A percentile compares a stretch with the other conserved stretches of the same genome.
phyloP scores from a whole-genome alignment of 1,284 basidiomycete genomes.

The Ustilago trichophora region DNA sequence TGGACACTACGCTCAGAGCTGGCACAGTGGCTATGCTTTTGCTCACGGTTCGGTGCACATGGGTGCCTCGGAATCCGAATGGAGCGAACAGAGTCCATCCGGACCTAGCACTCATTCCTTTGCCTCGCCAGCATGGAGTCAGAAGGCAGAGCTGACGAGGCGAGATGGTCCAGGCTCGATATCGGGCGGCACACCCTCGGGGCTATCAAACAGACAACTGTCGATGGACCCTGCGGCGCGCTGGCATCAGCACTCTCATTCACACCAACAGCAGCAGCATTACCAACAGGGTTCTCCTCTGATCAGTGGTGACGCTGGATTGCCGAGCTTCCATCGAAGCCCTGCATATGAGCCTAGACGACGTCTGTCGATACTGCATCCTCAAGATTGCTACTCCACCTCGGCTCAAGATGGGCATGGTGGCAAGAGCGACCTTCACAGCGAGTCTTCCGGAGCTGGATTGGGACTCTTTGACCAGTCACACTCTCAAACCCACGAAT shows the following conservation, averaged over 20 bases:
- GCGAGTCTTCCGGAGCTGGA: not conserved
- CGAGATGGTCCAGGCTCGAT: constrained; percentile 12
- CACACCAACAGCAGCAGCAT: no score
- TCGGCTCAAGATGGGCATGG: not conserved
- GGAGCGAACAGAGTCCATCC: constrained; percentile 38
- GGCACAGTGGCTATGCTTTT: constrained; percentile 11
- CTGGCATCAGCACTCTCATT: constrained; percentile 17
- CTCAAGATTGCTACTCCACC: not conserved
- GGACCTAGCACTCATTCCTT: constrained; percentile 21
- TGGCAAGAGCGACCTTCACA: constrained; percentile 5
- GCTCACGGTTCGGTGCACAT: constrained; percentile 7
- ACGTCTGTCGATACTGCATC: constrained; percentile 10
- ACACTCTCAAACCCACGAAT: not conserved
- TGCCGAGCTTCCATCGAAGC: constrained; percentile 3
- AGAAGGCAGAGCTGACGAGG: constrained; percentile 26
- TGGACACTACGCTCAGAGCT: constrained; percentile 19
- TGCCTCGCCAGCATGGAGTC: constrained; percentile 36
- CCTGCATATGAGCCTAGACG: constrained; percentile 8
- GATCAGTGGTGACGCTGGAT: not conserved
- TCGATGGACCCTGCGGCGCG: constrained; percentile 14
- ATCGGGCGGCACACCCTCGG: constrained; percentile 8
- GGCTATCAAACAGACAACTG: constrained; percentile 11
- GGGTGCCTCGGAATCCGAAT: constrained; percentile 20
- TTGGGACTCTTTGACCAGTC: constrained; percentile 10
- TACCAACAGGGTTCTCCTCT: constrained; percentile 15